A percentile compares a stretch with the other conserved stretches of the same genome.
Evolutionary conservation across 352 stramenopile species (phyloP).

Genomic region (Globisporangium echinulatum): DNA sequence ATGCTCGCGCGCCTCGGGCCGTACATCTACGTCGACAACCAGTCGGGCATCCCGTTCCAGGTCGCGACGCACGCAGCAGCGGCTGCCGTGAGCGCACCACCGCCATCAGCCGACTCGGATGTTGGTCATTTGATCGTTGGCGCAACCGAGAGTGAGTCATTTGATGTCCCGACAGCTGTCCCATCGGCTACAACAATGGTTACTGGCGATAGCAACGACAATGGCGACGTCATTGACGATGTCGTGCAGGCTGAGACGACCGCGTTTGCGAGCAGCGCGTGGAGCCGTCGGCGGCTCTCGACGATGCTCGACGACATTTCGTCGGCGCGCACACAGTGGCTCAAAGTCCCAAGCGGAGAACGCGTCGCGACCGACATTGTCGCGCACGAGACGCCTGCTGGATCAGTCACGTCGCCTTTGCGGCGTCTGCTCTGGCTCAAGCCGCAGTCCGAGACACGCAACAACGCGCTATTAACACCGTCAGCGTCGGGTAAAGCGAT

Average conservation of each 20-base stretch:
- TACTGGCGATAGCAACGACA: constrained; percentile 18
- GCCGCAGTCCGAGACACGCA: constrained; percentile 45
- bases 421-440: constrained; percentile 73
- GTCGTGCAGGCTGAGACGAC: constrained; percentile 35
- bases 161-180: constrained; percentile 50
- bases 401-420: constrained; percentile 70
- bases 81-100: constrained; percentile 11
- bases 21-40: constrained; percentile 85
- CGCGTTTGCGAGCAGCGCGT: constrained; percentile 46
- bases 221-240: constrained; percentile 20
- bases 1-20: constrained; percentile 45
- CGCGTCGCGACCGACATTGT: constrained; percentile 72
- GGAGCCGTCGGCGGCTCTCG: constrained; percentile 58
- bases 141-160: constrained; percentile 22
- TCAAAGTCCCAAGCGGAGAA: constrained; percentile 55
- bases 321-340: constrained; percentile 60
- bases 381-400: constrained; percentile 75
- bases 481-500: constrained; percentile 56
- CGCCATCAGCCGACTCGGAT: constrained; percentile 4
- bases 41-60: constrained; percentile 79
- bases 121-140: too few relatives aligned
- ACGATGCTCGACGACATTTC: constrained; percentile 76
- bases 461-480: not conserved
- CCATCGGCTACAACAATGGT: constrained; percentile 13
- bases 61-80: constrained; percentile 48